phyloP scores from a whole-genome alignment of 177 flowering plant species.

The Viscum album region DNA sequence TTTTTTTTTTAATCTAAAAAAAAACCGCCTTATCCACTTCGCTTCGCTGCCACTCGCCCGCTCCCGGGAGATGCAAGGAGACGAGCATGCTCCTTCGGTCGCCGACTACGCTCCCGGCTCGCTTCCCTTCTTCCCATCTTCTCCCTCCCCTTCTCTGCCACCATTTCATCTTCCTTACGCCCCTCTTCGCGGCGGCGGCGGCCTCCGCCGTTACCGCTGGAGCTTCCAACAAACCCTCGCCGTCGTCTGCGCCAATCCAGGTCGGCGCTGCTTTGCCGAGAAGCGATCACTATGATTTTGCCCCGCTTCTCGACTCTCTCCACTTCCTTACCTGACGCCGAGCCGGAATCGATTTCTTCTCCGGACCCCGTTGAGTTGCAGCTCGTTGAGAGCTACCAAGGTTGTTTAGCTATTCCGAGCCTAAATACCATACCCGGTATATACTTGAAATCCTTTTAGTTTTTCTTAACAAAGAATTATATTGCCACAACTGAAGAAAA shows the following conservation, averaged over 20 bases:
- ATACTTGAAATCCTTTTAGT: too few relatives aligned
- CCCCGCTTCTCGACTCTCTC: conserved; percentile 62
- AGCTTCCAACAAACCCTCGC: conserved; percentile 12
- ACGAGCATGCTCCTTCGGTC: conserved; percentile 35
- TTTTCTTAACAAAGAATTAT: too few relatives aligned
- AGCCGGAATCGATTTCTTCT: conserved; percentile 8
- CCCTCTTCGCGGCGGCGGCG: conserved; percentile 11
- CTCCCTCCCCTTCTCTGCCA: conserved; percentile 17
- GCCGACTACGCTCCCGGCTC: conserved; percentile 20
- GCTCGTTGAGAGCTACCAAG: conserved; percentile 63
- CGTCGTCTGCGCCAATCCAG: conserved; percentile 10
- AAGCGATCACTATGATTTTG: conserved; percentile 56
- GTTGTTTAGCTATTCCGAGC: too few relatives aligned
- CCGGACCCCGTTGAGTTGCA: conserved; percentile 45
- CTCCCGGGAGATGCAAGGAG: background rate
- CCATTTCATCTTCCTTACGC: conserved; percentile 18
- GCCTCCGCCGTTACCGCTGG: conserved; percentile 8
- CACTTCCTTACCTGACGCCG: conserved; percentile 11
- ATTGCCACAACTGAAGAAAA: too few relatives aligned
- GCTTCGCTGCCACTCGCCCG: too few relatives aligned
- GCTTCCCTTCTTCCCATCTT: conserved; percentile 20
- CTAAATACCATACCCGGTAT: too few relatives aligned
- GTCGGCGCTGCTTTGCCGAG: conserved; percentile 26
- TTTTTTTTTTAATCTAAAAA: too few relatives aligned
- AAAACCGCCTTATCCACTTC: too few relatives aligned